Conservation (phyloP, 208 protist genomes). For the Herpetomonas tarakana region DNA sequence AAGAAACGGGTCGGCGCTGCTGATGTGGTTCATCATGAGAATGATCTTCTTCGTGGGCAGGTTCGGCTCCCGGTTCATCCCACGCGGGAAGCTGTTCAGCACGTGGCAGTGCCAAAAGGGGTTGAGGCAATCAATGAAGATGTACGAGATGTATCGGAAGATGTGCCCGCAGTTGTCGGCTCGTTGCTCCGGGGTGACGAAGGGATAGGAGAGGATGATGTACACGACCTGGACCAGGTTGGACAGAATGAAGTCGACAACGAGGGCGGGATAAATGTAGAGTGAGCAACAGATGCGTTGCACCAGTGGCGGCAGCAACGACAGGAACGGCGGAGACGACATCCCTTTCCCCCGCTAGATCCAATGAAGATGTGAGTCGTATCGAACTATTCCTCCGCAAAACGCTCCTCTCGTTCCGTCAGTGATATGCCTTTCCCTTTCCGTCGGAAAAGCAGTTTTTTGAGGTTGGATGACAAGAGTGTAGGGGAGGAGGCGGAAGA, state of each 20-base stretch:
- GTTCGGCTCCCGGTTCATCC: conserved; percentile 2
- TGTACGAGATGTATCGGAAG: conserved; percentile 21
- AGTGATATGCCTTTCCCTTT: too few relatives aligned
- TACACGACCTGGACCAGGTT: conserved; percentile 22
- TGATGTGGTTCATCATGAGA: conserved; percentile 47
- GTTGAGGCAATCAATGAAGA: conserved; percentile 27
- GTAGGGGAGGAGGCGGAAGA: too few relatives aligned
- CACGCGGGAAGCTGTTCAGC: conserved; percentile 19
- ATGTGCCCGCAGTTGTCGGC: conserved; percentile 34
- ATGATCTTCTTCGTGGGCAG: conserved; percentile 17
- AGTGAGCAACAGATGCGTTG: background rate
- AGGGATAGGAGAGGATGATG: conserved; percentile 26
- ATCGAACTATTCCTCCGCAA: too few relatives aligned
- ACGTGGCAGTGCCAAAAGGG: conserved; percentile 36
- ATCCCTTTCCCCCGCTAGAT: too few relatives aligned
- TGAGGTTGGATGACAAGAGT: too few relatives aligned
- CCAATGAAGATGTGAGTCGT: too few relatives aligned
- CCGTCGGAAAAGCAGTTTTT: too few relatives aligned
- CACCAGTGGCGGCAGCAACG: background rate
- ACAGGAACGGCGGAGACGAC: background rate
- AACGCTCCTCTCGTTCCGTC: too few relatives aligned
- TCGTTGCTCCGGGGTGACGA: conserved; percentile 15
- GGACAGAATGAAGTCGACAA: background rate
- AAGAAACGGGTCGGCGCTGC: conserved; percentile 35
- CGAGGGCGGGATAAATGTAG: background rate